Conservation (phyloP, 1,139 yeast genomes). For the Blastobotrys capitulatus region DNA sequence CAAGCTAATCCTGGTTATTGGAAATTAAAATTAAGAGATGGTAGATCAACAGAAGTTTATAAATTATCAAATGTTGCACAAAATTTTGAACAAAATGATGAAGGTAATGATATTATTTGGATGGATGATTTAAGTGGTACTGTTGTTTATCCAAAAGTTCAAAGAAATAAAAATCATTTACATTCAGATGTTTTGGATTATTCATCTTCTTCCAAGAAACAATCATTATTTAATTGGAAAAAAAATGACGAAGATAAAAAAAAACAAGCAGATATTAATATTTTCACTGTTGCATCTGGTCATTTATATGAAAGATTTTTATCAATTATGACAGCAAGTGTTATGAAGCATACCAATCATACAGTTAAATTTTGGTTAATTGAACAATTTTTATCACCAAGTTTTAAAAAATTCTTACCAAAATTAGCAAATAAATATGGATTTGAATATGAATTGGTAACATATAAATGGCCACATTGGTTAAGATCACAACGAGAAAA, state of each 20-base stretch:
- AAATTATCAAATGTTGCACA: constrained; percentile 34
- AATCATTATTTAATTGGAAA: constrained; percentile 8
- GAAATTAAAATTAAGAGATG: constrained; percentile 43
- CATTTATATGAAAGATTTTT: constrained; percentile 67
- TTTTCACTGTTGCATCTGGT: constrained; percentile 81
- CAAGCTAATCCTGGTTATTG: constrained; percentile 66
- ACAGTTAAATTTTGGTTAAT: constrained; percentile 83
- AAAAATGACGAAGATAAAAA: constrained; percentile 9
- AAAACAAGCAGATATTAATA: constrained; percentile 58
- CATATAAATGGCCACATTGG: constrained; percentile 93
- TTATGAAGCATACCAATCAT: constrained; percentile 53
- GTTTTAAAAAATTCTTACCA: constrained; percentile 58
- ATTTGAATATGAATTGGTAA: constrained; percentile 65
- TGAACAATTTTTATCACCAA: constrained; percentile 70
- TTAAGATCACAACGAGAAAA: constrained; percentile 68
- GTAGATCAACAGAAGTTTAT: constrained; percentile 40
- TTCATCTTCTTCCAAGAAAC: constrained; percentile 8
- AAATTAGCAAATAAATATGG: constrained; percentile 51
- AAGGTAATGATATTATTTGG: constrained; percentile 18
- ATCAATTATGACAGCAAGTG: constrained; percentile 75
- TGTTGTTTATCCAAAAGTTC: constrained; percentile 43
- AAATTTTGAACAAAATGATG: constrained; percentile 28
- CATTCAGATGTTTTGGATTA: constrained; percentile 32
- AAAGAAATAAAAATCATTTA: constrained; percentile 41
- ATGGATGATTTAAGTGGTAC: constrained; percentile 41